These are phyloP conservation scores for Penicillium cataractarum DNA, from an alignment of 495 filamentous ascomycete genomes.

Conservation along the genomic window DNA sequence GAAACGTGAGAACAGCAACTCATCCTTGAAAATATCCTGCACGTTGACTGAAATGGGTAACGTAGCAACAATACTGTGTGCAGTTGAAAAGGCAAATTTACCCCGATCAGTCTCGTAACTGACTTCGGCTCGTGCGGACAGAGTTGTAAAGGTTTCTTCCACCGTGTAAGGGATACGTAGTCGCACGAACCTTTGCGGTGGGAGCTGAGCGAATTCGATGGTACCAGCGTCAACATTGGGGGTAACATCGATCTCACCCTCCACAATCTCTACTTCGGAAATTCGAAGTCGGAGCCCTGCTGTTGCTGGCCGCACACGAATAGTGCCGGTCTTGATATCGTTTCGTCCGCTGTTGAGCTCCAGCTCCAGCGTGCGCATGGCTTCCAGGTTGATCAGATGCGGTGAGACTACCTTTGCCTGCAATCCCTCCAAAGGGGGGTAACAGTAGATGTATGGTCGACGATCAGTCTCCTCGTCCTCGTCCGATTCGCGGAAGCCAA, in stretches of 20 bases:
- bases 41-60: slow-evolving; percentile 93
- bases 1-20: slow-evolving; percentile 83
- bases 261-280: slow-evolving; percentile 63
- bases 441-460: slow-evolving; percentile 54
- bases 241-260: slow-evolving; percentile 54
- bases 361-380: slow-evolving; percentile 74
- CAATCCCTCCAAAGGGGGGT: slow-evolving; percentile 50
- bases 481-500: slow-evolving; percentile 48
- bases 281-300: slow-evolving; percentile 86
- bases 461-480: slow-evolving; percentile 39
- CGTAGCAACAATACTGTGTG: slow-evolving; percentile 65
- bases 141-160: slow-evolving; percentile 72
- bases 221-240: slow-evolving; percentile 66
- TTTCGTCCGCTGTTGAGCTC: slow-evolving; percentile 78
- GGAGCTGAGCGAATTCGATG: slow-evolving; percentile 65
- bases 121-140: slow-evolving; percentile 77
- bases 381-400: slow-evolving; percentile 69
- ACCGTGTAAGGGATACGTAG: slow-evolving; percentile 82
- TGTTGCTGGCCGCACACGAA: slow-evolving; percentile 79
- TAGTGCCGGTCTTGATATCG: slow-evolving; percentile 63
- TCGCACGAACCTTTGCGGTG: slow-evolving; percentile 48
- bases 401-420: slow-evolving; percentile 51
- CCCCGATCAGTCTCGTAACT: slow-evolving; percentile 76
- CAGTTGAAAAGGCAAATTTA: slow-evolving; percentile 66
- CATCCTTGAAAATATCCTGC: slow-evolving; percentile 89